A percentile compares a stretch with the other conserved stretches of the same genome.
Evolutionary conservation across 352 stramenopile species (phyloP).

Genomic region (Phytopythium kandeliae): DNA sequence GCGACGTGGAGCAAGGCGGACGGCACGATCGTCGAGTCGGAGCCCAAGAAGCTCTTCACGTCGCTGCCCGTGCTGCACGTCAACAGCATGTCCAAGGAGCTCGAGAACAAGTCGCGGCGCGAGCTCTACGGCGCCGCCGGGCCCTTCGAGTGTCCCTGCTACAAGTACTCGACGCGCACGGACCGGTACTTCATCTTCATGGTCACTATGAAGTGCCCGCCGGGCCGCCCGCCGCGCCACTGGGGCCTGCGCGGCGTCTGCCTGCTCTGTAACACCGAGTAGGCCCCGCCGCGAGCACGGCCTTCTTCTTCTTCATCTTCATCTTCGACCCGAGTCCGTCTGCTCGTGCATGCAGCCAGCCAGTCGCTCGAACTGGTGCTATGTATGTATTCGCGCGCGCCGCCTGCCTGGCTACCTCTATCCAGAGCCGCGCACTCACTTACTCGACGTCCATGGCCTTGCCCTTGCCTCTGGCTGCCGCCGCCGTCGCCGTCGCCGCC

Average conservation of each 20-base stretch:
- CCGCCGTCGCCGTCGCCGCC: neutral
- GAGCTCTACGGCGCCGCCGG: constrained; percentile 90
- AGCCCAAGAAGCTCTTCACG: constrained; percentile 97
- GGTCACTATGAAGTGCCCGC: constrained; percentile 88
- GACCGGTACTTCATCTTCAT: constrained; percentile 97
- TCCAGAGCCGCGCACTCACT: neutral
- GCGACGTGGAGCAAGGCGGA: constrained; percentile 95
- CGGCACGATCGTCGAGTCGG: constrained; percentile 91
- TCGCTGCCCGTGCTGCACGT: constrained; percentile 95
- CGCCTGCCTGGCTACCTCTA: no score
- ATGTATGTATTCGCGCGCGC: constrained; percentile 5
- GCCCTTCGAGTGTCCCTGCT: constrained; percentile 95
- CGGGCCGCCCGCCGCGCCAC: constrained; percentile 88
- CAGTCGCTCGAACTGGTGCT: no score
- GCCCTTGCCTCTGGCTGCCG: constrained; percentile 17
- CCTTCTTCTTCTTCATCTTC: no score
- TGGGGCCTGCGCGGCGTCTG: constrained; percentile 93
- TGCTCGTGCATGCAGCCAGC: no score
- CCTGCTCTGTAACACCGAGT: constrained; percentile 94
- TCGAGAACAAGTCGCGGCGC: constrained; percentile 90
- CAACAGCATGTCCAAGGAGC: constrained; percentile 92
- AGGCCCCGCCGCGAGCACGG: no score
- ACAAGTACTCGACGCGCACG: constrained; percentile 95
- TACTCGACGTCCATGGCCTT: constrained; percentile 39
- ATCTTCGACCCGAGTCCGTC: no score